Conservation (phyloP, 2,329 filamentous ascomycete species). For the Aspergillus brasiliensis region DNA sequence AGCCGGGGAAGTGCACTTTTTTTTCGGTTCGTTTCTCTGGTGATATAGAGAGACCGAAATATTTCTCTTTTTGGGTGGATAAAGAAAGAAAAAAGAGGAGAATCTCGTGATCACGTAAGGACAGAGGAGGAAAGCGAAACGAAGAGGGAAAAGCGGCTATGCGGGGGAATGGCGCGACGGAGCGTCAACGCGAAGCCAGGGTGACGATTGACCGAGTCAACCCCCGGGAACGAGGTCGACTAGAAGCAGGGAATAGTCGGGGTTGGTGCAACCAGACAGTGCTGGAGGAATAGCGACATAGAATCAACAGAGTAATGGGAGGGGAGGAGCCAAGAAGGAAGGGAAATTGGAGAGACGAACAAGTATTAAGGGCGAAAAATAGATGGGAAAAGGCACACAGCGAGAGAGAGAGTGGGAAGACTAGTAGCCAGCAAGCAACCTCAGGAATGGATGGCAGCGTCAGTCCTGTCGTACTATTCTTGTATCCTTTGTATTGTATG, state of each 20-base stretch:
- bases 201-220: constrained; percentile 30
- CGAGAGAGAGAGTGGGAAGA: neutral
- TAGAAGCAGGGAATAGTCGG: constrained; percentile 1
- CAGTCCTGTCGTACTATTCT: neutral
- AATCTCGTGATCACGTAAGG: constrained; percentile 17
- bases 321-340: neutral
- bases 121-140: constrained; percentile 12
- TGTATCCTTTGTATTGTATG: neutral
- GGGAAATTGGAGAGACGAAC: constrained; percentile 4
- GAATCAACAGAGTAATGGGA: constrained; percentile 1
- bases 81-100: constrained; percentile 14
- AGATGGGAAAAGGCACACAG: constrained; percentile 4
- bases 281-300: neutral
- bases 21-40: neutral
- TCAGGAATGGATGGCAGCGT: neutral
- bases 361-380: constrained; percentile 8
- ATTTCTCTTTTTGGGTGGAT: neutral
- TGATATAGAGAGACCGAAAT: neutral
- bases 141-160: constrained; percentile 23
- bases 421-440: neutral
- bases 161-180: constrained; percentile 29
- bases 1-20: constrained; percentile 7
- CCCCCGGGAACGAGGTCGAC: constrained; percentile 19
- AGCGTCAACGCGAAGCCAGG: constrained; percentile 27
- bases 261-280: neutral